Evolutionary conservation across 768 basidiomycete genomes (phyloP), one percentile per base, ranked within the genome.

Genomic region (Harrya chromipes): DNA sequence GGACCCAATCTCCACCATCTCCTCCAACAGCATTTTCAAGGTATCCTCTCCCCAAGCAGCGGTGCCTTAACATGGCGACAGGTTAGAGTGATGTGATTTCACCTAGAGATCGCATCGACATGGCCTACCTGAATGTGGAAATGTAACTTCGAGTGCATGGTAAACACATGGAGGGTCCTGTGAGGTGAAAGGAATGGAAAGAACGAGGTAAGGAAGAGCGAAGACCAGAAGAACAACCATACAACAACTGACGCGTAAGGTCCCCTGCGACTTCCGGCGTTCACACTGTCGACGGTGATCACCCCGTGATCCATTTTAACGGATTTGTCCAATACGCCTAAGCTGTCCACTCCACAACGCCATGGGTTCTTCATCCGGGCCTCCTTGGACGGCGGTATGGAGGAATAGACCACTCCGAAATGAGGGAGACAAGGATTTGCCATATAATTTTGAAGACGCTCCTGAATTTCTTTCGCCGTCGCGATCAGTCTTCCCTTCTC

Each of bases 21-120:
- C 59, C 7, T 60, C 49, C 3, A 61, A 41, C 39, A 60, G 3
- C 20, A 27, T 46, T 27, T 44, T 46, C 0, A 57, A 57, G 23
- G 43, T 46, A 26, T 57, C 55, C 37, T 57, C 55, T 23, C 59
- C 59, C 59, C 58, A 61, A 8, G 55, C 58, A 16, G 55, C 49
- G 24, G 54, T 51, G 4, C 54, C 59, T 60, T n/a, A n/a, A 29
- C 34, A 43, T 38, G 9, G 20, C n/a, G 7, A 39, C 3, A 21
- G 0, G 14, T 46, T 8, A 47, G 13, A 21, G 31, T 10, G 2
- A 16, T 4, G 17, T 12, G 10, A 14, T 12, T 14, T 11, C 19
- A 6, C 1, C 4, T 23, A 23, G 3, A 23, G 6, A 23, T 23
- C 23, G 23, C 6, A 8, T 23, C 23, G 23, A 20, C 19, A 26